phyloP scores from a whole-genome alignment of 805 yeast species.

The Myxozyma kluyveri region DNA sequence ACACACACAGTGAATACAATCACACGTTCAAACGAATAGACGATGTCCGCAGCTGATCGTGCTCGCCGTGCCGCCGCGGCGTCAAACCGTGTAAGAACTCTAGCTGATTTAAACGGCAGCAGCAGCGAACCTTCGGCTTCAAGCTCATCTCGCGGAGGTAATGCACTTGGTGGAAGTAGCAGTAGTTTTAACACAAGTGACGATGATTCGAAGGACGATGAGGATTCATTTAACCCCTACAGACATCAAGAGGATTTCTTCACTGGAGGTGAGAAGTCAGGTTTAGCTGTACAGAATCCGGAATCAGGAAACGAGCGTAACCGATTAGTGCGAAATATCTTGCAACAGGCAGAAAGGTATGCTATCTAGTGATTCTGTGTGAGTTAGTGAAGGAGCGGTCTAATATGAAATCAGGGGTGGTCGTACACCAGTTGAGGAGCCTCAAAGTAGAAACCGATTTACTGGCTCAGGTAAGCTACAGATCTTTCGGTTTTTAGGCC shows the following conservation, averaged over 20 bases:
- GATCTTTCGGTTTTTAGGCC: no score
- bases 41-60: constrained; percentile 18
- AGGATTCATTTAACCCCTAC: constrained; percentile 9
- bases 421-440: constrained; percentile 8
- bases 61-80: constrained; percentile 24
- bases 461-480: constrained; percentile 12
- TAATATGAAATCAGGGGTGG: constrained; percentile 12
- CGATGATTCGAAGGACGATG: constrained; percentile 36
- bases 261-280: constrained; percentile 71
- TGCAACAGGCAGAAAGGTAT: constrained; percentile 38
- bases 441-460: constrained; percentile 6
- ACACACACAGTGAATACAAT: no score
- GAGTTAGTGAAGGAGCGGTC: background rate
- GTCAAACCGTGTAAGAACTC: constrained; percentile 20
- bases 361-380: background rate
- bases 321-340: constrained; percentile 38
- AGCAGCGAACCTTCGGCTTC: constrained; percentile 6
- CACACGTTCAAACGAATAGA: no score
- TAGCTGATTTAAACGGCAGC: constrained; percentile 23
- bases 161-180: no score
- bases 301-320: constrained; percentile 33
- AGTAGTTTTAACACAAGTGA: constrained; percentile 9
- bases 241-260: constrained; percentile 42
- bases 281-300: constrained; percentile 73
- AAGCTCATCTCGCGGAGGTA: background rate